Evolutionary conservation across 2,329 filamentous ascomycete genomes (phyloP), one percentile per base, ranked within the genome.

Genomic region (Tolypocladium sp.): DNA sequence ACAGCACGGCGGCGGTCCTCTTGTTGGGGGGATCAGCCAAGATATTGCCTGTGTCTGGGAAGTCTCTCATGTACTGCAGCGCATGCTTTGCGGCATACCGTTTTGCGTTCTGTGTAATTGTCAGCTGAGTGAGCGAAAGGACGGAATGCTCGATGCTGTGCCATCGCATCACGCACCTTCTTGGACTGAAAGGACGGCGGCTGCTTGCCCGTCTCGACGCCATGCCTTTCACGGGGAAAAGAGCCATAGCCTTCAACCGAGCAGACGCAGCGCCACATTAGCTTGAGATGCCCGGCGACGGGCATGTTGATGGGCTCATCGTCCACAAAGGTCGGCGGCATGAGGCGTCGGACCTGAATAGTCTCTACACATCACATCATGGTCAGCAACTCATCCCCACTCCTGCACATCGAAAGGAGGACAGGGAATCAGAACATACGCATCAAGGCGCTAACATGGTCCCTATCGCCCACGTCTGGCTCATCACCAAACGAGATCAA

Each of bases 1-100:
- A 42, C 5, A 13, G 17, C 5, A 17, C 30, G 5, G 42, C n/a
- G 20, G 20, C 42, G 6, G 30, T n/a, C 7, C 12, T 30, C 22
- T 25, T 40, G 4, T 13, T 13, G 2, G 30, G 2, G 20, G n/a
- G 41, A 1, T n/a, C 25, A 7, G 25, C 2, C 15, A n/a, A 22
- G 30, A 17, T 7, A 13, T 7, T 20, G 46, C 20, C n/a, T 20
- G 15, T 8, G 20, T 53, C 4, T 37, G 49, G 30, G 22, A 9
- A 53, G 49, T 37, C 30, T 3, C 1, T 37, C 30, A 82, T 70
- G 70, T 74, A 81, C 9, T 73, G 67, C 27, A 78, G 63, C 30
- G 80, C 80, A 15, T 73, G 74, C 63, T 75, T 76, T 27, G 82
- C 80, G 0, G 82, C 81, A 62, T 78, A 82, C 61, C 77, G 73